A percentile compares a stretch with the other conserved stretches of the same genome.
Evolutionary conservation across 495 filamentous ascomycete genomes (phyloP).

Genomic region (Umbilicaria muhlenbergii): DNA sequence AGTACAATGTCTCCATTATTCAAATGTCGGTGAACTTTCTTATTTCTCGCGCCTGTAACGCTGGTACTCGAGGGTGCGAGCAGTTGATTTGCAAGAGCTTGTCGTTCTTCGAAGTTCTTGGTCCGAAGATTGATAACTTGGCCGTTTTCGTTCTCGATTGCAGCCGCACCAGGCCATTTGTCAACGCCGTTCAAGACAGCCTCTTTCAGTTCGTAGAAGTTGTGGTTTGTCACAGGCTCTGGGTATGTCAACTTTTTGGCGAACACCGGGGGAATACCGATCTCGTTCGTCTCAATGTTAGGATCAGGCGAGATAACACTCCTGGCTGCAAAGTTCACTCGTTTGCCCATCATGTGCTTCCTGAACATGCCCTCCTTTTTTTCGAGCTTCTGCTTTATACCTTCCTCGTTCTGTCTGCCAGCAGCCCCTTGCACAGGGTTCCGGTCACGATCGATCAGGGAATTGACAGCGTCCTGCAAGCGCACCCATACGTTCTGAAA

Average conservation of each 20-base stretch:
- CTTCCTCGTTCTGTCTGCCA: slow-evolving; percentile 53
- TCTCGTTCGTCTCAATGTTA: slow-evolving; percentile 97
- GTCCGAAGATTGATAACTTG: slow-evolving; percentile 75
- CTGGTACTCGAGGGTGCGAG: slow-evolving; percentile 71
- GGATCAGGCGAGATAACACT: slow-evolving; percentile 98
- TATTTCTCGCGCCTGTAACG: slow-evolving; percentile 65
- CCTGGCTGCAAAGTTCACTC: slow-evolving; percentile 95
- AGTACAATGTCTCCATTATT: slow-evolving; percentile 92
- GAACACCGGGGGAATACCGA: slow-evolving; percentile 94
- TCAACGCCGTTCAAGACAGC: slow-evolving; percentile 91
- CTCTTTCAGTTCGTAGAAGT: slow-evolving; percentile 86
- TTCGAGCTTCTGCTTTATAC: slow-evolving; percentile 94
- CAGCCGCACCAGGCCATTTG: slow-evolving; percentile 85
- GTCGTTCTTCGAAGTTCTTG: slow-evolving; percentile 72
- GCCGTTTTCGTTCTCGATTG: slow-evolving; percentile 91
- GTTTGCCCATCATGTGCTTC: slow-evolving; percentile 99
- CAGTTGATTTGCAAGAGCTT: slow-evolving; percentile 78
- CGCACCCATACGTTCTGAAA: slow-evolving; percentile 57
- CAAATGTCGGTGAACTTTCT: slow-evolving; percentile 93
- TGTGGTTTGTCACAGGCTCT: slow-evolving; percentile 92
- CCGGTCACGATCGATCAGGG: slow-evolving; percentile 72
- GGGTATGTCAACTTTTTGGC: slow-evolving; percentile 93
- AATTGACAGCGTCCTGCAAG: slow-evolving; percentile 82
- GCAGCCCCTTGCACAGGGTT: slow-evolving; percentile 65
- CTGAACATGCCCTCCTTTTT: slow-evolving; percentile 98